phyloP scores from a whole-genome alignment of 257 asterid genomes.

The Ilex aquifolium region DNA sequence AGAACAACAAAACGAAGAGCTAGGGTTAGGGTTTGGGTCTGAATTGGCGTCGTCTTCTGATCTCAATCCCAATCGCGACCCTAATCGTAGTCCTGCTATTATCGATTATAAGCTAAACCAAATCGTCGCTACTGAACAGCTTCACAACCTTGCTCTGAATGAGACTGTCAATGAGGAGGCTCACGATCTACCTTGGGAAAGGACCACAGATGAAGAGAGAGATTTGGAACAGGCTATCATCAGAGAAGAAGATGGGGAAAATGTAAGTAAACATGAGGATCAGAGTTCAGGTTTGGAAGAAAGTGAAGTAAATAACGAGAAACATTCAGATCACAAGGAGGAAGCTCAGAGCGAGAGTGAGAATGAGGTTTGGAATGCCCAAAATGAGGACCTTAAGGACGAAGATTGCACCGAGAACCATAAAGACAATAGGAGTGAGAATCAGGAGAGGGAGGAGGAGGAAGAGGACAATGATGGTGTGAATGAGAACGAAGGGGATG shows the following conservation, averaged over 20 bases:
- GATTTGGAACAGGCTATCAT: slow-evolving; percentile 2
- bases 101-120: neutral
- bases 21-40: too few relatives aligned
- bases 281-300: too few relatives aligned
- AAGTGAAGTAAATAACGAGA: neutral
- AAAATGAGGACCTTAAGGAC: neutral
- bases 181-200: slow-evolving; percentile 7
- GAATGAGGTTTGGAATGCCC: neutral
- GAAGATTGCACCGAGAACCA: too few relatives aligned
- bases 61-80: slow-evolving; percentile 3
- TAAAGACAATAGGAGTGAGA: too few relatives aligned
- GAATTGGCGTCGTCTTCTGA: slow-evolving; percentile 1
- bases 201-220: slow-evolving; percentile 8
- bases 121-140: too few relatives aligned
- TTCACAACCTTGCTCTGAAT: neutral
- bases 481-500: slow-evolving; percentile 7
- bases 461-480: neutral
- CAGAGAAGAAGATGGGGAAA: neutral
- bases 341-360: neutral
- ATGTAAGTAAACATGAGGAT: slow-evolving; percentile 4
- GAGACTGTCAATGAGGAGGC: slow-evolving; percentile 1
- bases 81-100: neutral
- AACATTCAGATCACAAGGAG: slow-evolving; percentile 10
- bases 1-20: neutral
- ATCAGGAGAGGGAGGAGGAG: neutral